Base-by-base conservation (phyloP, 2,329 filamentous ascomycete species). In the Chrysoporthe deuterocubensis region DNA sequence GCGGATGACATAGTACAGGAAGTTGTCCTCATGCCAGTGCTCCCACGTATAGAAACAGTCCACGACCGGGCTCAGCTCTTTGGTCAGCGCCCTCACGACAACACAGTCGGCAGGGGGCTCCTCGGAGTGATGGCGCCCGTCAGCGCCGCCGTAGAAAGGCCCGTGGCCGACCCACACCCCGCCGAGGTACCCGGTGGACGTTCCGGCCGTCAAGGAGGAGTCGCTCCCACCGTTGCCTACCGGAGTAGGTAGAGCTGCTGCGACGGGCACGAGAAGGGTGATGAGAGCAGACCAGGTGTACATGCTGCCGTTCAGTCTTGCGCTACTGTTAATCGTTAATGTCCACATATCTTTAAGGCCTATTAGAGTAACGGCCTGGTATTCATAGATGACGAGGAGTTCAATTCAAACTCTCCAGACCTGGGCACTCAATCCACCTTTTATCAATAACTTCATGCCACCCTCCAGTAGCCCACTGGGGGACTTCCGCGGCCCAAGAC, bases 1-100 rank as follows among this genome's bases (percentile, higher is more conserved):
- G 2, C 63, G 63, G 18, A 65, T 59, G 9, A 65, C 54, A 34
- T 65, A 65, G 43, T 42, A 52, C n/a, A 65, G 63, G 63, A 65
- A 65, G 54, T 59, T 65, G 43, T 50, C 54, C 3, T 32, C 1
- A 18, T 65, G n/a, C 63, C 63, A 59, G 63, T 60, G 63, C 34
- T 52, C 63, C 44, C 63, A 59, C 13, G 63, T 59, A 54, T 65
- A 65, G 54, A 50, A 65, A 54, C 63, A 65, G 63, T 65, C 63
- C 34, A 60, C 63, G 43, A 21, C 50, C n/a, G 63, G 63, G 54
- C 48, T 50, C 7, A 65, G 63, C 63, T 65, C 54, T 11, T 65
- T 42, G 54, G 50, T 50, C 54, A 65, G 18, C 13, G 54, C 43
- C 43, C 48, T 65, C 5, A 43, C 63, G 43, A 59, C 63, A 43